Percentiles rank a stretch among this genome's conserved stretches.
These are phyloP conservation scores for Alternaria alternata DNA, from an alignment of 2,329 filamentous ascomycete genomes.

Conservation along the genomic window DNA sequence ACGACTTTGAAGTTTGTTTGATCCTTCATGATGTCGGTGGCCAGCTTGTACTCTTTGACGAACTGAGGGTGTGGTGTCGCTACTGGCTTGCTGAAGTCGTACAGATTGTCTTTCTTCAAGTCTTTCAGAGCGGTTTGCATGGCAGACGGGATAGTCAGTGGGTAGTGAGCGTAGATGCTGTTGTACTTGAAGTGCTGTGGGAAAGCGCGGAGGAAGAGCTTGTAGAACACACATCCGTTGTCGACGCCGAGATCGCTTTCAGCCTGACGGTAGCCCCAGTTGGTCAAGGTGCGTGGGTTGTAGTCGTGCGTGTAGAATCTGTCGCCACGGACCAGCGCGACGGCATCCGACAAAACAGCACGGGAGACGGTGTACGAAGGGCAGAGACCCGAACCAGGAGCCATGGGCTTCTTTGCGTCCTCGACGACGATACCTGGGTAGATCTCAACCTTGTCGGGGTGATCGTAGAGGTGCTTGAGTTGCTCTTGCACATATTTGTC, in stretches of 20 bases:
- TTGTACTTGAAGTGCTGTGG: slow-evolving; percentile 79
- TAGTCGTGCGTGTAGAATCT: slow-evolving; percentile 81
- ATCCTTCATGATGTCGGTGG: slow-evolving; percentile 68
- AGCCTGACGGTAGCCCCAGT: slow-evolving; percentile 82
- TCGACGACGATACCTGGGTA: slow-evolving; percentile 82
- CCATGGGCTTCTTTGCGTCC: slow-evolving; percentile 75
- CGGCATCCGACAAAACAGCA: slow-evolving; percentile 79
- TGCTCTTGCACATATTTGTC: slow-evolving; percentile 74
- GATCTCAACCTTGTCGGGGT: slow-evolving; percentile 80
- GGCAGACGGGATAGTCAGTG: slow-evolving; percentile 74
- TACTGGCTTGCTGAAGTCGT: slow-evolving; percentile 72
- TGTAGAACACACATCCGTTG: slow-evolving; percentile 85
- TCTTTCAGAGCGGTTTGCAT: slow-evolving; percentile 75
- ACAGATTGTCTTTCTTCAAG: slow-evolving; percentile 71
- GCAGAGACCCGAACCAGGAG: slow-evolving; percentile 73
- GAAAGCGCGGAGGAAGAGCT: slow-evolving; percentile 80
- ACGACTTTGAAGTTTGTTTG: slow-evolving; percentile 69
- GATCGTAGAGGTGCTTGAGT: slow-evolving; percentile 69
- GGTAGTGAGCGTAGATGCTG: slow-evolving; percentile 84
- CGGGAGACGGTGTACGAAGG: slow-evolving; percentile 80
- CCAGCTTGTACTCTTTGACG: slow-evolving; percentile 68
- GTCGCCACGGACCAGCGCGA: slow-evolving; percentile 79
- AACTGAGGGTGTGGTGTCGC: slow-evolving; percentile 57
- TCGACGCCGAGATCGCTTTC: slow-evolving; percentile 77
- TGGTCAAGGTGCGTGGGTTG: slow-evolving; percentile 74